Conservation (phyloP, 176 grass and related monocot species). For the Musa schizocarpa region DNA sequence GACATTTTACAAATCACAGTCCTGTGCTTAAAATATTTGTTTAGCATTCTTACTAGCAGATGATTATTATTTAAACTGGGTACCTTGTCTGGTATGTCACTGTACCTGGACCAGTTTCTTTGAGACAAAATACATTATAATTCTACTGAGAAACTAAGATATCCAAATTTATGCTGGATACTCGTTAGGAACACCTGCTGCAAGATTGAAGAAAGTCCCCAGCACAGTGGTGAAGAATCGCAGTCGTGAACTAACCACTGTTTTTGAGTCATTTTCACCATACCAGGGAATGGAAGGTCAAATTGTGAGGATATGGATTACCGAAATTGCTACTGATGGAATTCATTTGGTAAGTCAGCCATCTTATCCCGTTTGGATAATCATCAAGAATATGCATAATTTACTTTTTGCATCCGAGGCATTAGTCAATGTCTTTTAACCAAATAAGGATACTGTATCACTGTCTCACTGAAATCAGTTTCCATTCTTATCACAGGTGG, state of each 20-base stretch:
- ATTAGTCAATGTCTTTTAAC: not conserved
- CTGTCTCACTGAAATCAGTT: not conserved
- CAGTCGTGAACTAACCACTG: conserved; percentile 70
- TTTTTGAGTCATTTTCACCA: conserved; percentile 87
- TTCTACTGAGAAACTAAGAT: not conserved
- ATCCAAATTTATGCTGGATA: not conserved
- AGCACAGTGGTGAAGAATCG: conserved; percentile 77
- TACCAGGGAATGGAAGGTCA: conserved; percentile 77
- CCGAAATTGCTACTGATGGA: conserved; percentile 77
- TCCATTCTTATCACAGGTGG: conserved; percentile 41
- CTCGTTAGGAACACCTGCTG: conserved; percentile 68
- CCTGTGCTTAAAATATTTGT: no score
- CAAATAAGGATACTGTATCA: not conserved
- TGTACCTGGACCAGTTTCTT: not conserved
- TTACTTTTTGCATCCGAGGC: not conserved
- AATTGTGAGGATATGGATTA: conserved; percentile 77
- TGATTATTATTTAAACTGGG: not conserved
- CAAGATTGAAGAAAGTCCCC: conserved; percentile 88
- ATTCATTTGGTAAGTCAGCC: conserved; percentile 56
- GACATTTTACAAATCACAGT: no score
- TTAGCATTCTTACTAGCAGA: not conserved
- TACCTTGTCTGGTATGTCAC: not conserved
- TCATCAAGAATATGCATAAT: not conserved
- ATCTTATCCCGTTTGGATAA: not conserved
- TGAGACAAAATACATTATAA: not conserved